Conservation (phyloP, 176 grass and related monocot genomes). For the Elymus sibiricus region DNA sequence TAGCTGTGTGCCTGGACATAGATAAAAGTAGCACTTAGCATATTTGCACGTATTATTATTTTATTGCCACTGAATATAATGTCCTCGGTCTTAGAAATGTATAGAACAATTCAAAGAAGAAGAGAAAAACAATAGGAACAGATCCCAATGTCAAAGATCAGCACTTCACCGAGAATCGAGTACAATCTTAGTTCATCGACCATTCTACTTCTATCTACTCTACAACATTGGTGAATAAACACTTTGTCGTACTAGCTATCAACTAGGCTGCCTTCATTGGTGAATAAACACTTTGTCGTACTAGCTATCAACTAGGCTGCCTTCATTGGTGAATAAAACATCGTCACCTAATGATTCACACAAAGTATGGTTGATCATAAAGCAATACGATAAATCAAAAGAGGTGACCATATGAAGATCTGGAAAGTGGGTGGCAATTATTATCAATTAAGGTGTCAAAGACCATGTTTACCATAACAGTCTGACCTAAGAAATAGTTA, state of each 20-base stretch:
- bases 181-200: background rate
- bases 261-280: background rate
- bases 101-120: constrained; percentile 2
- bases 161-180: background rate
- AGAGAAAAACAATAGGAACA: background rate
- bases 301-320: no score
- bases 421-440: background rate
- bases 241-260: background rate
- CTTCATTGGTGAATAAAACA: background rate
- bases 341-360: background rate
- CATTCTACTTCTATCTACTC: no score
- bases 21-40: constrained; percentile 9
- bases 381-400: background rate
- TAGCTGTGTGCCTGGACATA: constrained; percentile 80
- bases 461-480: background rate
- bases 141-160: background rate
- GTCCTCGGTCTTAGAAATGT: background rate
- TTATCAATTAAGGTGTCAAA: background rate
- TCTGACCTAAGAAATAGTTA: background rate
- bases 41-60: background rate
- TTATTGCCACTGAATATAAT: constrained; percentile 22
- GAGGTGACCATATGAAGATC: background rate
- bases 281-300: no score
- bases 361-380: background rate
- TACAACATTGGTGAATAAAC: no score